Conservation (phyloP, 192 early-diverging fungal genomes). For the Umbelopsis vinacea region DNA sequence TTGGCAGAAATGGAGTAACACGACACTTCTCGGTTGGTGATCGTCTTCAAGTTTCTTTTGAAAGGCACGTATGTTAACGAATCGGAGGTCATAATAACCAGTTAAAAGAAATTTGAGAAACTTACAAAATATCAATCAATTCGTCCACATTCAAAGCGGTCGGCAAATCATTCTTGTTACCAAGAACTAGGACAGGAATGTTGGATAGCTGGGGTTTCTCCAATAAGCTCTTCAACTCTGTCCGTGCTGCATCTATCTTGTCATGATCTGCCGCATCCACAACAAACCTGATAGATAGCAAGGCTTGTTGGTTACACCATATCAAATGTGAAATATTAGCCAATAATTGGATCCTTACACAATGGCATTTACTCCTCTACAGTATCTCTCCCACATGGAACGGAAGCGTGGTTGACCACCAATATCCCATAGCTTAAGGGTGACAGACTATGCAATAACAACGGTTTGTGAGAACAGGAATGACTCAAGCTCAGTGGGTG, state of each 20-base stretch:
- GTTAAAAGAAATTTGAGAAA: neutral
- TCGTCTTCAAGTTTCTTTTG: constrained; percentile 80
- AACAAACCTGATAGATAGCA: constrained; percentile 73
- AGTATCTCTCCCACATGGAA: constrained; percentile 94
- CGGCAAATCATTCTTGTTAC: constrained; percentile 97
- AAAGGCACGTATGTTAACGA: constrained; percentile 11
- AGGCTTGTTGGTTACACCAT: constrained; percentile 19
- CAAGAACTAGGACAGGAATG: constrained; percentile 97
- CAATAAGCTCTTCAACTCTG: constrained; percentile 88
- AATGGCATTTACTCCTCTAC: constrained; percentile 95
- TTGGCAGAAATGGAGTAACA: constrained; percentile 99
- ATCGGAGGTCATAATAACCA: neutral
- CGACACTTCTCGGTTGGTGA: constrained; percentile 92
- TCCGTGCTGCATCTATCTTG: constrained; percentile 89
- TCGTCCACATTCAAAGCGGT: constrained; percentile 86
- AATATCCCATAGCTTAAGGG: constrained; percentile 99
- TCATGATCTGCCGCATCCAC: constrained; percentile 95
- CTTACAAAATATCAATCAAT: constrained; percentile 89
- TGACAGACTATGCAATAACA: constrained; percentile 54
- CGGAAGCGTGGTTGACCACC: constrained; percentile 97
- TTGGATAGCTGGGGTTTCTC: constrained; percentile 92
- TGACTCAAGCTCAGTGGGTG: neutral
- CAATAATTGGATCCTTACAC: constrained; percentile 65
- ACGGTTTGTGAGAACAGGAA: neutral
- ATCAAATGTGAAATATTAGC: constrained; percentile 6